Evolutionary conservation across 805 yeast species (phyloP), one percentile per base, ranked within the genome.

Genomic region (Ascoidea asiatica): DNA sequence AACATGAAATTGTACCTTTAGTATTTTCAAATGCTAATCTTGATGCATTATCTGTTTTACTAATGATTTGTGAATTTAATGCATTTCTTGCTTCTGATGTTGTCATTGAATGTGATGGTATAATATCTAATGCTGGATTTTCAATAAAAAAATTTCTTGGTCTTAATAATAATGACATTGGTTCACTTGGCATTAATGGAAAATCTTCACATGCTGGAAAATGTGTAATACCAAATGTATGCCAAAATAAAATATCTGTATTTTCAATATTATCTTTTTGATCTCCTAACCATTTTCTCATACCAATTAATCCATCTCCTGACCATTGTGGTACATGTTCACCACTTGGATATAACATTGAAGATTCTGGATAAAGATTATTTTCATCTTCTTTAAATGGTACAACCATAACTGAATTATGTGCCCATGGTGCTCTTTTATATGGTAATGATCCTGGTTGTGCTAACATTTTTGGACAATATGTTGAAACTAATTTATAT

Each of bases 171-270:
- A 83, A 67, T 48, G 81, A 75, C 55, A 83, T 79, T 56, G 86
- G 82, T 65, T 83, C 94, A 42, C 87, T 81, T 41, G 92, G 92
- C 92, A 83, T 83, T 51, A 83, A 74, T 46, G 92, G 92, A 80
- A 82, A 83, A 62, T 83, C 94, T 66, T 83, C 92, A 48, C 92
- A 90, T 13, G 89, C 80, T 48, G 94, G 94, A 75, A 82, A 79
- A 60, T 83, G 94, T 33, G 90, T 78, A 52, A 83, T 75, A 56
- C 92, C 92, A 56, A 84, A 83, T 22, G 90, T 83, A 63, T 83
- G 89, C 78, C 77, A 84, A 55, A 79, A 65, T 44, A 83, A 72
- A 48, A 83, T 72, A 59, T 84, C 92, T 37, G 85, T 78, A 65
- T 79, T 70, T 52, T 75, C 81, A 55, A 79, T 65, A 19, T 59